These are phyloP conservation scores for Psilocybe mexicana DNA, from an alignment of 1,284 basidiomycete species.

Conservation along the genomic window DNA sequence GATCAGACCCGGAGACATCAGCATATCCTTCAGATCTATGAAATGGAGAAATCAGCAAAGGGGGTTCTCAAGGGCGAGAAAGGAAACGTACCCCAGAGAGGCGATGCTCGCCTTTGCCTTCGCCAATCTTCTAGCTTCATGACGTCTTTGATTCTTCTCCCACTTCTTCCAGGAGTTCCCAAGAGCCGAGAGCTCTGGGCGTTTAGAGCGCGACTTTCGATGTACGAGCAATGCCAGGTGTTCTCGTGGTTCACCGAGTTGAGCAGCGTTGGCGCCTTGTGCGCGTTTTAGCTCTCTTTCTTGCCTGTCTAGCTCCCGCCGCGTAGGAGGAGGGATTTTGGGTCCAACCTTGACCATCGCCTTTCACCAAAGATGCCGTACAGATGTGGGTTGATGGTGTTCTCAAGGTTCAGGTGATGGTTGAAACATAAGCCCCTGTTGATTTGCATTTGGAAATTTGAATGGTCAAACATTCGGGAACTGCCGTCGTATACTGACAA, in stretches of 20 bases:
- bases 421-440: background rate
- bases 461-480: slow-evolving; percentile 5
- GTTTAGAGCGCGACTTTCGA: slow-evolving; percentile 10
- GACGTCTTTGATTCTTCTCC: slow-evolving; percentile 17
- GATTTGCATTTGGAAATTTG: background rate
- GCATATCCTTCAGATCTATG: slow-evolving; percentile 1
- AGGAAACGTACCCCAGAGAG: background rate
- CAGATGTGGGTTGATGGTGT: background rate
- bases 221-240: slow-evolving; percentile 4
- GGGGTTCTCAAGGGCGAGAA: background rate
- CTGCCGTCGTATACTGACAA: background rate
- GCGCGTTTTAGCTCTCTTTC: slow-evolving; percentile 16
- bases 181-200: slow-evolving; percentile 5
- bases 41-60: slow-evolving; percentile 1
- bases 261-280: slow-evolving; percentile 10
- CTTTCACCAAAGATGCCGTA: background rate
- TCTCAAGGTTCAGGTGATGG: background rate
- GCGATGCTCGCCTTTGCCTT: slow-evolving; percentile 10
- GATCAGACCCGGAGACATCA: background rate
- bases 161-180: slow-evolving; percentile 15
- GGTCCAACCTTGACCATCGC: slow-evolving; percentile 19
- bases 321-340: slow-evolving; percentile 10
- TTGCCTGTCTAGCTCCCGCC: slow-evolving; percentile 10
- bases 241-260: slow-evolving; percentile 15
- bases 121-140: slow-evolving; percentile 19